Percentiles rank a stretch among this genome's conserved stretches.
These are phyloP conservation scores for Puya raimondii DNA, from an alignment of 176 grass and related monocot genomes.

Conservation along the genomic window DNA sequence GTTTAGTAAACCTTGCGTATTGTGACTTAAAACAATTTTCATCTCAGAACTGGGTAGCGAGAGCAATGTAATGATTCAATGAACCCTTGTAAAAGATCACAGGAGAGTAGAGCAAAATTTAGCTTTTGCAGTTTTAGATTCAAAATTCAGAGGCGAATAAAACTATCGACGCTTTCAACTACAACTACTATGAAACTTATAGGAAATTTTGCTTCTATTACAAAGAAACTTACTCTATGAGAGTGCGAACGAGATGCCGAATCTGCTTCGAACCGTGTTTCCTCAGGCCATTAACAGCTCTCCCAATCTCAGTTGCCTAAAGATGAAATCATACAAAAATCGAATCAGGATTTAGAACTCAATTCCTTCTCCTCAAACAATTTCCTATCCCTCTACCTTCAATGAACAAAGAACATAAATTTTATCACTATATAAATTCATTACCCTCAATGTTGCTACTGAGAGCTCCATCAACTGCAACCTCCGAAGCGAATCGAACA, in stretches of 20 bases:
- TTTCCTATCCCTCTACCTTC: background rate
- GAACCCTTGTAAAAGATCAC: too few relatives aligned
- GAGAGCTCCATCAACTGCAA: conserved; percentile 54
- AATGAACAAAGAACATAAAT: background rate
- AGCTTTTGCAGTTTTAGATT: too few relatives aligned
- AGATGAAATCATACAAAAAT: conserved; percentile 12
- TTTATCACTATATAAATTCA: background rate
- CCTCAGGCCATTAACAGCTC: conserved; percentile 33
- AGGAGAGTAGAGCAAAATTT: too few relatives aligned
- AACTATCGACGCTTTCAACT: background rate
- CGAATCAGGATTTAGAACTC: background rate
- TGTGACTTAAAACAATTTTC: too few relatives aligned
- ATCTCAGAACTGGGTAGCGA: too few relatives aligned
- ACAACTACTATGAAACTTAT: too few relatives aligned
- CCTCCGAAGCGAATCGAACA: conserved; percentile 55
- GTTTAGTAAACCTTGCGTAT: too few relatives aligned
- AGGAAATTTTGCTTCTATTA: background rate
- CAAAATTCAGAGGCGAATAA: too few relatives aligned
- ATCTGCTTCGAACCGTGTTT: conserved; percentile 66
- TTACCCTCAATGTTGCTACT: conserved; percentile 49
- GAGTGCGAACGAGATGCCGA: conserved; percentile 52
- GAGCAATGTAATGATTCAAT: too few relatives aligned
- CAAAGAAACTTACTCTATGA: conserved; percentile 40
- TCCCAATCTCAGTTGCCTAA: conserved; percentile 61
- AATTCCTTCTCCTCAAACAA: background rate